Evolutionary conservation across 2,329 filamentous ascomycete genomes (phyloP).

Genomic region (Huntiella moniliformis): DNA sequence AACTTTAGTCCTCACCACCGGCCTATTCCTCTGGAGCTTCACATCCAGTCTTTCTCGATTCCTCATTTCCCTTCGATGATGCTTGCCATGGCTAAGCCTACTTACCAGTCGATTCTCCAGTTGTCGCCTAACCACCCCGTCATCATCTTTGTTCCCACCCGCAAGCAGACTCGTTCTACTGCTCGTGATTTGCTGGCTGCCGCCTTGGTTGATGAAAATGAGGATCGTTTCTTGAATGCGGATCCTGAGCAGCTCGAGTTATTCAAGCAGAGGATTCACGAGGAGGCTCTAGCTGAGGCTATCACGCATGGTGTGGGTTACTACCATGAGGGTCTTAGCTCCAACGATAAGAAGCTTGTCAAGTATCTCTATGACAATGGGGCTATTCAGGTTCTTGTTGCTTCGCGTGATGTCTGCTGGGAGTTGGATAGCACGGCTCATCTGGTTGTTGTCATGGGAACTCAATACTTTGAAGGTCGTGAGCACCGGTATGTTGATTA

Average conservation of each 20-base stretch:
- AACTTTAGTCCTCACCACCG: slow-evolving; percentile 92
- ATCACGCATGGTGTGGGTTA: slow-evolving; percentile 90
- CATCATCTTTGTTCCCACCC: slow-evolving; percentile 76
- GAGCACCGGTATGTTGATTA: slow-evolving; percentile 98
- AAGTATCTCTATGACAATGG: slow-evolving; percentile 79
- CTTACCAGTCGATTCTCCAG: slow-evolving; percentile 74
- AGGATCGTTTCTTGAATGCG: slow-evolving; percentile 82
- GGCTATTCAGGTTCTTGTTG: slow-evolving; percentile 66
- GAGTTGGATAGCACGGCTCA: slow-evolving; percentile 78
- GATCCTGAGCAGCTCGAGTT: slow-evolving; percentile 66
- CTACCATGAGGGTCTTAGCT: slow-evolving; percentile 82
- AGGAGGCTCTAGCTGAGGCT: slow-evolving; percentile 72
- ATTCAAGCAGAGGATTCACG: slow-evolving; percentile 65
- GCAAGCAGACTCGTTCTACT: slow-evolving; percentile 80
- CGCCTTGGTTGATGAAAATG: slow-evolving; percentile 72
- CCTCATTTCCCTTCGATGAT: slow-evolving; percentile 96
- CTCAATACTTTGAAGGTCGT: slow-evolving; percentile 89
- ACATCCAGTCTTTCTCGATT: slow-evolving; percentile 88
- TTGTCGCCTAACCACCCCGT: slow-evolving; percentile 78
- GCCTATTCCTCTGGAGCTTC: slow-evolving; percentile 74
- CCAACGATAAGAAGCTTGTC: slow-evolving; percentile 82
- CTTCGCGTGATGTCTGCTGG: slow-evolving; percentile 81
- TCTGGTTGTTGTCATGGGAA: slow-evolving; percentile 90
- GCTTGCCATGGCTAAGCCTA: slow-evolving; percentile 94
- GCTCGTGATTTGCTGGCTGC: slow-evolving; percentile 76